These are phyloP conservation scores for Fusarium ramigenum DNA, from an alignment of 2,329 filamentous ascomycete species.

Conservation along the genomic window DNA sequence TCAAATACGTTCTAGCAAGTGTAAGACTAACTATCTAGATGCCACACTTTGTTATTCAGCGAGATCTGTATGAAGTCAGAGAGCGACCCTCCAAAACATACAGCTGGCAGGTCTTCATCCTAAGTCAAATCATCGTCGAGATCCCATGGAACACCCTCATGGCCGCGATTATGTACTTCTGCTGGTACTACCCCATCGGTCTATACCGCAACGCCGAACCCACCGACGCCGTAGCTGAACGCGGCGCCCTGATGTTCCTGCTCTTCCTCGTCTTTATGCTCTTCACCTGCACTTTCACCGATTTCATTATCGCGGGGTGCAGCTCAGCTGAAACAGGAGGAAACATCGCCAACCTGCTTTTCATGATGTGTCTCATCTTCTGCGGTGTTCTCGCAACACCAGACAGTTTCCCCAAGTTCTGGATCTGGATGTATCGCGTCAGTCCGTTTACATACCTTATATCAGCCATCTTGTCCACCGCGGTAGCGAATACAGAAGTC, in stretches of 20 bases:
- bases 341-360: slow-evolving; percentile 72
- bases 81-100: slow-evolving; percentile 75
- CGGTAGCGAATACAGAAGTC: slow-evolving; percentile 73
- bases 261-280: slow-evolving; percentile 71
- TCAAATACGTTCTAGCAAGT: fast-evolving
- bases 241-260: slow-evolving; percentile 71
- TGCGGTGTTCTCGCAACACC: slow-evolving; percentile 41
- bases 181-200: slow-evolving; percentile 76
- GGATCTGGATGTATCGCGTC: slow-evolving; percentile 66
- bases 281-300: slow-evolving; percentile 73
- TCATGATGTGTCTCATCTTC: slow-evolving; percentile 65
- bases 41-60: slow-evolving; percentile 75
- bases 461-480: slow-evolving; percentile 74
- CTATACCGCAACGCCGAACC: slow-evolving; percentile 67
- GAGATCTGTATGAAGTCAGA: slow-evolving; percentile 73
- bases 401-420: slow-evolving; percentile 66
- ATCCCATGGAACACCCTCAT: slow-evolving; percentile 75
- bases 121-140: slow-evolving; percentile 74
- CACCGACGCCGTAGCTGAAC: slow-evolving; percentile 59
- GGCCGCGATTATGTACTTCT: slow-evolving; percentile 71
- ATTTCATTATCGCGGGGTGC: slow-evolving; percentile 71
- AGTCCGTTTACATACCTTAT: slow-evolving; percentile 87
- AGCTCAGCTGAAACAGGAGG: slow-evolving; percentile 73
- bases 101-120: slow-evolving; percentile 72
- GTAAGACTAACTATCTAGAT: slow-evolving; percentile 49